phyloP scores from a whole-genome alignment of 202 grass and related monocot genomes.

The Panicum virgatum region DNA sequence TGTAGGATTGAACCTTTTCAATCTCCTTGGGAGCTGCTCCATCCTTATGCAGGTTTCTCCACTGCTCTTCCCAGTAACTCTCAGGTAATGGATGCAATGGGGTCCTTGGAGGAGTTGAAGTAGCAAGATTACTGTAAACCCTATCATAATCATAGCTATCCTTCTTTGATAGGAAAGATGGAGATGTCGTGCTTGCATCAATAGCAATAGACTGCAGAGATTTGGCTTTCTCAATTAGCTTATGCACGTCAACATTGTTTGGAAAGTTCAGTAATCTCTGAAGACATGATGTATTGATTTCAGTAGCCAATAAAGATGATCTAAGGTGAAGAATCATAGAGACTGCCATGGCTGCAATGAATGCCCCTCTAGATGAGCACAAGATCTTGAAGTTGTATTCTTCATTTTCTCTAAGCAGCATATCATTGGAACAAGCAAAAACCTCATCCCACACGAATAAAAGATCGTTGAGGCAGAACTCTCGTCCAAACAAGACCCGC shows the following conservation, averaged over 20 bases:
- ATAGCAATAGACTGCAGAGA: constrained; percentile 64
- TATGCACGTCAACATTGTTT: constrained; percentile 63
- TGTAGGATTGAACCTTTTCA: constrained; percentile 42
- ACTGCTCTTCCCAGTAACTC: constrained; percentile 98
- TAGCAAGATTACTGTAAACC: constrained; percentile 45
- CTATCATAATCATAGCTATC: constrained; percentile 50
- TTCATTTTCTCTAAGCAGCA: constrained; percentile 46
- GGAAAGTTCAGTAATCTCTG: constrained; percentile 94
- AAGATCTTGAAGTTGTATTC: constrained; percentile 78
- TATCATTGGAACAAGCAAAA: constrained; percentile 69
- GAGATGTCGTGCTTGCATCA: constrained; percentile 49
- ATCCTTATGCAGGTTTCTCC: constrained; percentile 77
- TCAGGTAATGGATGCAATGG: constrained; percentile 55
- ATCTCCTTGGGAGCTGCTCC: constrained; percentile 45
- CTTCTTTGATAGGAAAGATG: constrained; percentile 44
- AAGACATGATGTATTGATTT: constrained; percentile 77
- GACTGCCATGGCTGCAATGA: constrained; percentile 83
- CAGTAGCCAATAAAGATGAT: constrained; percentile 85
- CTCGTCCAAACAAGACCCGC: constrained; percentile 87
- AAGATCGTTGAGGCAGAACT: constrained; percentile 84
- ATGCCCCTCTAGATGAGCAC: constrained; percentile 84
- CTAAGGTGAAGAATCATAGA: constrained; percentile 95
- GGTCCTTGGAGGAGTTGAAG: constrained; percentile 64
- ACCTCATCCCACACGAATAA: constrained; percentile 88
- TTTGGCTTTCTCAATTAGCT: constrained; percentile 82